Percentiles rank a stretch among this genome's conserved stretches.
Conservation (phyloP, 1,284 basidiomycete species). For the Laetiporus sulphureus region DNA sequence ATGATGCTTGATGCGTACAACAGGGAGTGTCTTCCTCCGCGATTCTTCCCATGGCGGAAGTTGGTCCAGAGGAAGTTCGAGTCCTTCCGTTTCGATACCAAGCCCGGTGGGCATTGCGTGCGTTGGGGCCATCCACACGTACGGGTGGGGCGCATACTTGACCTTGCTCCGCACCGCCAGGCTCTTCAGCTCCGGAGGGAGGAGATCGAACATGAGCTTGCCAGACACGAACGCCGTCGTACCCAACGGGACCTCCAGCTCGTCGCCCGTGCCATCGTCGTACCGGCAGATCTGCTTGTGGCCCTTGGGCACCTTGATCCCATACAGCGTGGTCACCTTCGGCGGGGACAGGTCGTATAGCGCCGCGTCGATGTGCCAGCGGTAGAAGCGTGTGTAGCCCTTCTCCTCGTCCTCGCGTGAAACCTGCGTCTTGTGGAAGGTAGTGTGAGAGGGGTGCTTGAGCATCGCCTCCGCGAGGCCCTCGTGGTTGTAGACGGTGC, state of each 20-base stretch:
- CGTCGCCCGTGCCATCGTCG: constrained; percentile 86
- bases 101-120: constrained; percentile 68
- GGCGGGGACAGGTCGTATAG: constrained; percentile 86
- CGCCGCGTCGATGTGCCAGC: constrained; percentile 94
- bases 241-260: constrained; percentile 76
- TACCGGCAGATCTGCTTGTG: constrained; percentile 67
- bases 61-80: constrained; percentile 58
- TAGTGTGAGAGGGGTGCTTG: constrained; percentile 81
- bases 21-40: constrained; percentile 64
- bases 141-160: constrained; percentile 71
- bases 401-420: constrained; percentile 70
- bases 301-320: constrained; percentile 69
- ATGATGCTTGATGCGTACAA: constrained; percentile 36
- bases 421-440: constrained; percentile 85
- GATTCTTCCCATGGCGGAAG: constrained; percentile 71
- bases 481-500: constrained; percentile 68
- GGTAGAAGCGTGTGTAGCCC: constrained; percentile 80
- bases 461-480: constrained; percentile 66
- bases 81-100: constrained; percentile 71
- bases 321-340: constrained; percentile 85
- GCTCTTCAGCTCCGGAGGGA: constrained; percentile 72
- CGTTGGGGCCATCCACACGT: constrained; percentile 81
- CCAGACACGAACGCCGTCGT: constrained; percentile 84
- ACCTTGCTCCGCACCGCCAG: constrained; percentile 74
- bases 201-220: constrained; percentile 79